These are phyloP conservation scores for Termitomyces sp. DNA, from an alignment of 768 basidiomycete species.

Conservation along the genomic window DNA sequence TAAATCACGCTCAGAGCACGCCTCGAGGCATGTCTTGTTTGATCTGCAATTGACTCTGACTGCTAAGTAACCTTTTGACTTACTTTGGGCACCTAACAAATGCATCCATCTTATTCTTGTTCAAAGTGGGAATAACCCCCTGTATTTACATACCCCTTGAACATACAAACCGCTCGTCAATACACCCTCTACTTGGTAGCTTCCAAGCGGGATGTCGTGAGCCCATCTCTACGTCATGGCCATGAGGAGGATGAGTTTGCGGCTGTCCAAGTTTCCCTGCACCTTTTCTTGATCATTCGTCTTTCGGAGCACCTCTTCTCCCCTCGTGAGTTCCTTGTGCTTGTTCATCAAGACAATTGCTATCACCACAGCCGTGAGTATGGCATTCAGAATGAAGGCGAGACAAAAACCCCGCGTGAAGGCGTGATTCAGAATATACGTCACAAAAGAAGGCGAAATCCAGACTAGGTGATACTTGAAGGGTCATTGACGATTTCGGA, in stretches of 20 bases:
- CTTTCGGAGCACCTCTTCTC: constrained; percentile 41
- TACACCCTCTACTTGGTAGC: background rate
- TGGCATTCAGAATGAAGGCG: constrained; percentile 58
- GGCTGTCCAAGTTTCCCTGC: background rate
- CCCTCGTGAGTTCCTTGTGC: constrained; percentile 52
- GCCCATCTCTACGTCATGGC: background rate
- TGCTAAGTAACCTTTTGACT: too few relatives aligned
- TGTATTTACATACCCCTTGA: too few relatives aligned
- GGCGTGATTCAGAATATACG: constrained; percentile 37
- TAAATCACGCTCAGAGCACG: too few relatives aligned
- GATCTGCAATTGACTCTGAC: too few relatives aligned
- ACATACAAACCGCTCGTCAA: background rate
- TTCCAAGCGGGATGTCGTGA: background rate
- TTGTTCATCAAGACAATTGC: constrained; percentile 55
- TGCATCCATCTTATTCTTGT: too few relatives aligned
- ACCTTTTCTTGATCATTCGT: background rate
- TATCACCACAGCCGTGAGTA: constrained; percentile 47
- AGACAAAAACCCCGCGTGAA: constrained; percentile 52
- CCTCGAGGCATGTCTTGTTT: too few relatives aligned
- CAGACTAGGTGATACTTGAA: constrained; percentile 25
- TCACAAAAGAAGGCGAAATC: constrained; percentile 30
- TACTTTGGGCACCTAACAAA: too few relatives aligned
- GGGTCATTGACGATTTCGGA: constrained; percentile 46
- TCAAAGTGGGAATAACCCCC: too few relatives aligned
- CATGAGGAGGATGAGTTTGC: background rate